These are phyloP conservation scores for Trifolium subterraneum DNA, from an alignment of 306 rosid species.

Conservation along the genomic window DNA sequence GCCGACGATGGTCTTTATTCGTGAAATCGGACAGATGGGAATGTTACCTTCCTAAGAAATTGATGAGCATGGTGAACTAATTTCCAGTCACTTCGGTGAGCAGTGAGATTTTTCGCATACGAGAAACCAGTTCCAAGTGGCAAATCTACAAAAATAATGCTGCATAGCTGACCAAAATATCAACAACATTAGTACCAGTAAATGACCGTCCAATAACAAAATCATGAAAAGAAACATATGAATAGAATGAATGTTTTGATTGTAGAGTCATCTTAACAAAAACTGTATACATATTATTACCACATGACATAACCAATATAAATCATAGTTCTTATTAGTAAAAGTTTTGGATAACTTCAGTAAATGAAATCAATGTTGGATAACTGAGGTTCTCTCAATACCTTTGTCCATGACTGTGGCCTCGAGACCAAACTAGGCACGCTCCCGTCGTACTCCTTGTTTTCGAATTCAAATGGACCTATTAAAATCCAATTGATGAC, in stretches of 20 bases:
- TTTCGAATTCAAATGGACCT: constrained; percentile 61
- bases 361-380: background rate
- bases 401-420: constrained; percentile 79
- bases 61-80: constrained; percentile 50
- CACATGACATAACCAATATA: no score
- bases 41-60: constrained; percentile 58
- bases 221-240: background rate
- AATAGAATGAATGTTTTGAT: background rate
- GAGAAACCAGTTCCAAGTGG: constrained; percentile 79
- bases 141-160: constrained; percentile 61
- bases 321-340: no score
- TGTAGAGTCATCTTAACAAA: background rate
- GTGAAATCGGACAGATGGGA: background rate
- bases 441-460: constrained; percentile 50
- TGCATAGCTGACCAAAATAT: constrained; percentile 45
- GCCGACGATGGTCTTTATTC: background rate
- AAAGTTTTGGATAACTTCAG: background rate
- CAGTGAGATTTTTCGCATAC: constrained; percentile 39
- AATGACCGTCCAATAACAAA: background rate
- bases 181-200: background rate
- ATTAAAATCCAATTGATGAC: constrained; percentile 9
- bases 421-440: constrained; percentile 55
- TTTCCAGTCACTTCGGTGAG: constrained; percentile 44
- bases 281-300: background rate
- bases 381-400: constrained; percentile 3